Base-by-base conservation (phyloP, 116 monocot genomes). In the Dioscorea cayenensis region DNA sequence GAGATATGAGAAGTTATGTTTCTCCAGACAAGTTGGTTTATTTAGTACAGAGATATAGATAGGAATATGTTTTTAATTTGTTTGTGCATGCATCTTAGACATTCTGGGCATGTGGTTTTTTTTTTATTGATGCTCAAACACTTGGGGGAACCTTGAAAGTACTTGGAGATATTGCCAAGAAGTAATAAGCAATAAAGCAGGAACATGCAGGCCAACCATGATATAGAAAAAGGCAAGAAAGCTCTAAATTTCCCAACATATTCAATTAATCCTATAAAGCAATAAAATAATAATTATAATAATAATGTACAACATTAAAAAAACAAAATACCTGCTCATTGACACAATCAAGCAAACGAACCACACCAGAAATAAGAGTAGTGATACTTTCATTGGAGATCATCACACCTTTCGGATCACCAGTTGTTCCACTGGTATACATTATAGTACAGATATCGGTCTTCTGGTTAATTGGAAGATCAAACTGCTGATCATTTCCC, bases 351-450 rank as follows among this genome's bases (percentile, higher is more conserved):
- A 95, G 86, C 66, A 89, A 67, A 51, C 73, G 72, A 65, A 75
- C 81, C 12, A 91, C 74, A 66, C 95, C 95, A 73, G 85, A 64
- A 80, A 95, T 86, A 55, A 91, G 81, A 68, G 85, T 81, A 43
- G 89, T 68, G 70, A 95, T 89, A 74, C 83, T 87, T 36, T 84
- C 75, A 66, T 95, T 95, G 63, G 95, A 91, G 65, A 95, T 86
- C 81, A 91, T 19, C 28, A 95, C 95, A 38, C 95, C 95, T 72
- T 95, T 95, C 14, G 95, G 95, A 19, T 95, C 95, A 70, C 91
- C 95, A 27, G 95, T 91, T 58, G 95, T 95, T 69, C 95, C 95
- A 79, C 95, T 95, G 2, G 95, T 95, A 82, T 95, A 95, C 95
- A 95, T 91, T 76, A 95, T 95, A 20, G 95, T 95, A 75, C 89